Percentiles rank a stretch among this genome's conserved stretches.
These are phyloP conservation scores for Magnolia officinalis DNA, from an alignment of 164 flowering plant genomes.

Conservation along the genomic window DNA sequence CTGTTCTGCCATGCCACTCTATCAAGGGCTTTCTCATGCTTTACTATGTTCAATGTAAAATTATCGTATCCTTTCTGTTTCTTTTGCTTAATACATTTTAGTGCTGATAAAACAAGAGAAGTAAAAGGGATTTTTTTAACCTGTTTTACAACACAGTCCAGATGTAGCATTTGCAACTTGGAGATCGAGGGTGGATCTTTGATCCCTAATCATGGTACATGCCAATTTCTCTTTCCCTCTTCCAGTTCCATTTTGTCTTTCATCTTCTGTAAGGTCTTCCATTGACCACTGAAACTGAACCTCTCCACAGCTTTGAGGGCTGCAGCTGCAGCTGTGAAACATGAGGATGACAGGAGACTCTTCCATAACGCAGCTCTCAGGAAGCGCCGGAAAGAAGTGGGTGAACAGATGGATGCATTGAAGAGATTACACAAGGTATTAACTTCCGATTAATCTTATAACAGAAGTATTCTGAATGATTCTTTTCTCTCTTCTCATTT, in stretches of 20 bases:
- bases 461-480: not conserved
- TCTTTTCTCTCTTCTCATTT: not conserved
- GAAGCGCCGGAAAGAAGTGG: conserved; percentile 77
- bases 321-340: conserved; percentile 86
- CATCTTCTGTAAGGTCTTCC: not conserved
- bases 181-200: conserved; percentile 66
- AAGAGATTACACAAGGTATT: conserved; percentile 63
- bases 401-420: conserved; percentile 49
- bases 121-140: not conserved
- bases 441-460: too few species aligned
- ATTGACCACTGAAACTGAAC: conserved; percentile 14
- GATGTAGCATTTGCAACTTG: conserved; percentile 73
- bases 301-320: conserved; percentile 75
- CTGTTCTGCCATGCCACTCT: too few species aligned
- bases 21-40: not conserved
- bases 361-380: conserved; percentile 82
- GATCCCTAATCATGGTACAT: conserved; percentile 76
- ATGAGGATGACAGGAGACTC: conserved; percentile 82
- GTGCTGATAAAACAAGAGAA: not conserved
- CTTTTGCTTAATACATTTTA: not conserved
- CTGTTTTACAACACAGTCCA: conserved; percentile 52
- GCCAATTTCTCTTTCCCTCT: not conserved
- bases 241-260: not conserved
- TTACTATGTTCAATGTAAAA: not conserved
- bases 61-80: not conserved